Evolutionary conservation across 495 filamentous ascomycete species (phyloP).

Genomic region (Lophiostoma macrostomum): DNA sequence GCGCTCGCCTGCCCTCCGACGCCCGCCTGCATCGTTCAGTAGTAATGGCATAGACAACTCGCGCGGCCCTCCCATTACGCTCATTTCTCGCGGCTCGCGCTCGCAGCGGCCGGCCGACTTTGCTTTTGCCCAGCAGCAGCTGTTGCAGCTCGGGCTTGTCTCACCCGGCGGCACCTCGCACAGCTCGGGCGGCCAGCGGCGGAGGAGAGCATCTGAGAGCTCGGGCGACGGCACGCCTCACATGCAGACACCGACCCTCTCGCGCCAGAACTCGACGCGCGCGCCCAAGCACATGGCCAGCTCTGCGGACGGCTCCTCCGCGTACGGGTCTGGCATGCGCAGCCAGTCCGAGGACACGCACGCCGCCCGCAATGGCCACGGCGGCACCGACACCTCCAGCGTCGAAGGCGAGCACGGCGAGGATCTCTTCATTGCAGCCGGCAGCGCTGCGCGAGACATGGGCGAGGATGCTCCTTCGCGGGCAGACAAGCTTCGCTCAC

Average conservation of each 20-base stretch:
- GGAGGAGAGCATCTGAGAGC: constrained; percentile 4
- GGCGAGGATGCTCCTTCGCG: constrained; percentile 48
- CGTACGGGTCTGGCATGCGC: constrained; percentile 28
- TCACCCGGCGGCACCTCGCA: constrained; percentile 17
- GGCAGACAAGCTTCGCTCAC: constrained; percentile 40
- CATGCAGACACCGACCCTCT: constrained; percentile 20
- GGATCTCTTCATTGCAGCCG: constrained; percentile 64
- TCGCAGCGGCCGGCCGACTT: constrained; percentile 25
- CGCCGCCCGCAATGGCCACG: neutral
- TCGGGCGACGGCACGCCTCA: neutral
- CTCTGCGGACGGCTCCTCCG: constrained; percentile 28
- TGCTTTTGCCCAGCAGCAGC: constrained; percentile 28
- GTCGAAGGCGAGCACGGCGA: constrained; percentile 40
- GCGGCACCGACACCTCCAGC: neutral
- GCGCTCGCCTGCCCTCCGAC: constrained; percentile 36
- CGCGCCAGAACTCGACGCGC: constrained; percentile 19
- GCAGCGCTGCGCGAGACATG: constrained; percentile 49
- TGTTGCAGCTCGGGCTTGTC: constrained; percentile 20
- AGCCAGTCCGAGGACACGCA: constrained; percentile 15
- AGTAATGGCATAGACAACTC: constrained; percentile 47
- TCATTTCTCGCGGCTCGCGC: constrained; percentile 43
- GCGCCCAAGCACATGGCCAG: constrained; percentile 30
- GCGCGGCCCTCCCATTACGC: constrained; percentile 46
- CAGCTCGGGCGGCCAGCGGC: constrained; percentile 5
- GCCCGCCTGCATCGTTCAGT: constrained; percentile 45